Conservation (phyloP, 2,329 filamentous ascomycete genomes). For the Xylariaceae sp. region DNA sequence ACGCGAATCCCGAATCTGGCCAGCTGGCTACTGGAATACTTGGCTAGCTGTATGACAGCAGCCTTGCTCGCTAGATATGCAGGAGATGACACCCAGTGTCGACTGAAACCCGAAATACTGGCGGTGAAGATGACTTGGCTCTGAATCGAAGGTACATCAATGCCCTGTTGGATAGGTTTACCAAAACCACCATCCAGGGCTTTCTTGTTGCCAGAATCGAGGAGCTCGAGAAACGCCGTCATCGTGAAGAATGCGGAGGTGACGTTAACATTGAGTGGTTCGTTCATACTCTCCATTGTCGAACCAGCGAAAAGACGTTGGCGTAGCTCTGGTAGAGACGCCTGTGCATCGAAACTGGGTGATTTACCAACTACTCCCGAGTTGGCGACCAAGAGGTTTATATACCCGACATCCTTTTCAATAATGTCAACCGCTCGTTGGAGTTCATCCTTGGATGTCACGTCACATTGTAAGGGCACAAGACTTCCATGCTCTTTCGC, state of each 20-base stretch:
- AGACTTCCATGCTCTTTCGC: conserved; percentile 17
- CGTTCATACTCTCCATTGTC: conserved; percentile 52
- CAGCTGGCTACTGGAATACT: conserved; percentile 62
- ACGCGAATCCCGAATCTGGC: conserved; percentile 55
- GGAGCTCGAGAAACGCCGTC: conserved; percentile 62
- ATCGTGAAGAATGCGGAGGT: conserved; percentile 65
- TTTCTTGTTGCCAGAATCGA: conserved; percentile 56
- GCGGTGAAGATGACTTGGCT: conserved; percentile 56
- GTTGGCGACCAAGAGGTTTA: conserved; percentile 25
- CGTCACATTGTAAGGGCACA: conserved; percentile 37
- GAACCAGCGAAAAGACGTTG: conserved; percentile 36
- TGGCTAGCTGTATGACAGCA: conserved; percentile 62
- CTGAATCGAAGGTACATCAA: conserved; percentile 27
- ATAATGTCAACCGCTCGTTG: conserved; percentile 57
- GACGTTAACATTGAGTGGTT: conserved; percentile 58
- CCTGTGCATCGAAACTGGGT: conserved; percentile 41
- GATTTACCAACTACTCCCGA: conserved; percentile 4
- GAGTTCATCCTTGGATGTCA: conserved; percentile 44
- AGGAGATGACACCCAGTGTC: conserved; percentile 1
- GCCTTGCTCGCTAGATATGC: conserved; percentile 46
- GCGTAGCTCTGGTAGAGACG: conserved; percentile 36
- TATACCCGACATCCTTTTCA: conserved; percentile 49
- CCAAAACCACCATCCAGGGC: conserved; percentile 26
- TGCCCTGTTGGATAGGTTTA: conserved; percentile 17
- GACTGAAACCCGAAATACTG: conserved; percentile 48